phyloP scores from a whole-genome alignment of 805 yeast genomes.

The Lipomyces orientalis region DNA sequence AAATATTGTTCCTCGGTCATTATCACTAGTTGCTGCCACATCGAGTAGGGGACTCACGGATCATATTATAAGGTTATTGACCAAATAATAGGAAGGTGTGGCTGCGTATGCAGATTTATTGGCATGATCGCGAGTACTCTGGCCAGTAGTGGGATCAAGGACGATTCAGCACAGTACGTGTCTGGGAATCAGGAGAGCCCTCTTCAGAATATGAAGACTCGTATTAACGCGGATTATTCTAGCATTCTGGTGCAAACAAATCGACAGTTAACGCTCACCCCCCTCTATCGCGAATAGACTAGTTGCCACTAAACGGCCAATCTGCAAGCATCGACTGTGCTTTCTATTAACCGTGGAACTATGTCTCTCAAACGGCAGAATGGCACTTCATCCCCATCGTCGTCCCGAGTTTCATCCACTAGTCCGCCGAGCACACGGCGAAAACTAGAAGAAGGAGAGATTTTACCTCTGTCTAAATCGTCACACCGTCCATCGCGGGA shows the following conservation, averaged over 20 bases:
- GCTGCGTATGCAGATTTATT: too few relatives aligned
- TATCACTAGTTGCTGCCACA: too few relatives aligned
- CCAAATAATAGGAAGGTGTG: too few relatives aligned
- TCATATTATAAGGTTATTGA: too few relatives aligned
- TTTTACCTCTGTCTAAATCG: background rate
- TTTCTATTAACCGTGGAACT: background rate
- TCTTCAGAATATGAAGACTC: background rate
- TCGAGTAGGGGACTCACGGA: too few relatives aligned
- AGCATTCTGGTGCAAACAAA: background rate
- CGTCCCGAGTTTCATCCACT: background rate
- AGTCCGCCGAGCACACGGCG: conserved; percentile 4
- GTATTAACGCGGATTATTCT: background rate
- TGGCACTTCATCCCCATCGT: background rate
- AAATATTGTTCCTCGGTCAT: too few relatives aligned
- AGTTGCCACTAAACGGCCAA: background rate
- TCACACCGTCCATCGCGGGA: background rate
- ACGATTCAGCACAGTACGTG: background rate
- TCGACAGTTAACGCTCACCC: background rate
- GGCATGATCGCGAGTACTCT: background rate
- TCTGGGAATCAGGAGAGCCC: background rate
- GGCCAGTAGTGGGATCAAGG: background rate
- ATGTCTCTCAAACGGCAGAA: conserved; percentile 9
- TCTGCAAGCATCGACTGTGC: background rate
- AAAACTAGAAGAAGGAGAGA: conserved; percentile 3
- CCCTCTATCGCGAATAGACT: too few relatives aligned